Evolutionary conservation across 2,329 filamentous ascomycete species (phyloP), one percentile per base, ranked within the genome.

Genomic region (Pyrenophora graminea): DNA sequence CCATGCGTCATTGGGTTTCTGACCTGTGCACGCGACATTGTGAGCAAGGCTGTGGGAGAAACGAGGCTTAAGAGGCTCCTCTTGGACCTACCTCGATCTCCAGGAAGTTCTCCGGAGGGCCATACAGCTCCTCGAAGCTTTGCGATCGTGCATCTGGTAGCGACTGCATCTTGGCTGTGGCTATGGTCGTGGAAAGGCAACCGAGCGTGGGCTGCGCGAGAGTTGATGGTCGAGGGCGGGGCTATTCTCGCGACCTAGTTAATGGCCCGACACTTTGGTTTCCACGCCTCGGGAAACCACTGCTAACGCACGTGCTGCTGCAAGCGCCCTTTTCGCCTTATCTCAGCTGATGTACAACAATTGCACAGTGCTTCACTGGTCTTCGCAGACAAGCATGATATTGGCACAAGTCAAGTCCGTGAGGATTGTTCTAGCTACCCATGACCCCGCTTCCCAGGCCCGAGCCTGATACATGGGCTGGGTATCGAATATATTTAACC

Each of bases 51-150:
- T 47, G 55, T 42, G 52, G 31, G 36, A 48, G 41, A 48, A 37
- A 37, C 21, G 50, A 45, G 25, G 47, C 53, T 38, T 45, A 37
- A 31, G 53, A 41, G 41, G 46, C 39, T 37, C 38, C 15, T 43
- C 30, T 45, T 10, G 48, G 44, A 44, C 56, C 42, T 74, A 94
- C 92, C 82, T 99, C 94, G 59, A 99, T 96, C 80, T 99, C 94
- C 47, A 99, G 84, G 73, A 97, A 97, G 80, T 99, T 99, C 82
- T 99, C 94, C 5, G 94, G 94, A 40, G 93, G 91, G 12, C 92
- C 94, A 76, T 99, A 99, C 74, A 97, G 96, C 82, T 99, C 94
- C 78, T 99, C 94, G 72, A 97, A 97, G 71, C 89, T 94, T 80
- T 99, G 94, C 77, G 90, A 86, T 68, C 92, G 89, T 63, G 89